Percentiles rank a stretch among this genome's conserved stretches.
Evolutionary conservation across 2,329 filamentous ascomycete genomes (phyloP).

Genomic region (Aureobasidium musti): DNA sequence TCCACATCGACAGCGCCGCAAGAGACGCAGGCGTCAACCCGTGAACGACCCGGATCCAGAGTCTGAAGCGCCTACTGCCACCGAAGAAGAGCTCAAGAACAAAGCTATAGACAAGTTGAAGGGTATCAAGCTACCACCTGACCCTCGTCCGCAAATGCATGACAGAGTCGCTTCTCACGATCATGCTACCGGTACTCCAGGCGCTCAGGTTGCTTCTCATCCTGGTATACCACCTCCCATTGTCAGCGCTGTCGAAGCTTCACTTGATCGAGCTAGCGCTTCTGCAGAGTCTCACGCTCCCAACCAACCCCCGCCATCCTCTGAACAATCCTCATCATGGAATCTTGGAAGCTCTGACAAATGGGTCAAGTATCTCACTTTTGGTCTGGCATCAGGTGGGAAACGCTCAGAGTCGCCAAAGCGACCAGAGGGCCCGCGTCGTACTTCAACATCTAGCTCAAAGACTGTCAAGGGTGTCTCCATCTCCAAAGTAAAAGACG

Average conservation of each 20-base stretch:
- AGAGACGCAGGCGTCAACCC: constrained; percentile 44
- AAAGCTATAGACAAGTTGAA: neutral
- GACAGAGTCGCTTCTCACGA: constrained; percentile 37
- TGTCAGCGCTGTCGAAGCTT: constrained; percentile 48
- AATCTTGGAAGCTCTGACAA: constrained; percentile 49
- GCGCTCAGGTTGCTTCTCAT: constrained; percentile 28
- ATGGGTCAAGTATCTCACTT: constrained; percentile 55
- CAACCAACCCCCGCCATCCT: neutral
- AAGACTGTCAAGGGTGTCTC: constrained; percentile 32
- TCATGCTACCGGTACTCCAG: constrained; percentile 32
- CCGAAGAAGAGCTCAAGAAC: neutral
- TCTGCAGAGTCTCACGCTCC: constrained; percentile 39
- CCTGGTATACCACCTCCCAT: constrained; percentile 52
- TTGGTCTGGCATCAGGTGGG: constrained; percentile 43
- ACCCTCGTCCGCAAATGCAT: constrained; percentile 34
- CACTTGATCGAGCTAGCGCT: constrained; percentile 48
- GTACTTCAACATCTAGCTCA: constrained; percentile 35
- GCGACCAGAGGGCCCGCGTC: constrained; percentile 33
- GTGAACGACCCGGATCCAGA: neutral
- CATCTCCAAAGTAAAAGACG: constrained; percentile 23
- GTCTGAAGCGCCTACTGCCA: neutral
- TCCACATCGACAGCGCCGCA: constrained; percentile 65
- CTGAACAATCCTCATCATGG: constrained; percentile 34
- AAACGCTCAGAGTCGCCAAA: constrained; percentile 29
- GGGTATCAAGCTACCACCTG: constrained; percentile 21